A percentile compares a stretch with the other conserved stretches of the same genome.
Conservation (phyloP, 2,329 filamentous ascomycete species). For the Microcyclospora pomicola region DNA sequence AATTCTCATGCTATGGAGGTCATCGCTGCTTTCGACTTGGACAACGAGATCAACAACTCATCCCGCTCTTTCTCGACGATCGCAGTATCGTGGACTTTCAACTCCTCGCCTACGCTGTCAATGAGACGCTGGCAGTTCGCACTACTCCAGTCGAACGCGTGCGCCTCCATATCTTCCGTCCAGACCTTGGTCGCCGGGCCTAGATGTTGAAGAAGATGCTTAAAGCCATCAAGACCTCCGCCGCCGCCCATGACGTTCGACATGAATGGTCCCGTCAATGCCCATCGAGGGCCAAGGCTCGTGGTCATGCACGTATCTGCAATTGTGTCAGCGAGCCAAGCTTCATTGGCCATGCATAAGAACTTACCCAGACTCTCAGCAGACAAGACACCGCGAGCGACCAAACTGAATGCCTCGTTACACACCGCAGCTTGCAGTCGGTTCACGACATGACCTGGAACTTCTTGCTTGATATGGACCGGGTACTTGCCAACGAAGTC, state of each 20-base stretch:
- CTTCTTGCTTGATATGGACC: constrained; percentile 28
- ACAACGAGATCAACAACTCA: no score
- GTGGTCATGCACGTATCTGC: constrained; percentile 9
- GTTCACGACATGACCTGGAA: constrained; percentile 32
- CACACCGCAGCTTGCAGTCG: constrained; percentile 30
- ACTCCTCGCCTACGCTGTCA: no score
- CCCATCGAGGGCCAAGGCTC: constrained; percentile 10
- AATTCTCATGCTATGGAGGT: no score
- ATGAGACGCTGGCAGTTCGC: no score
- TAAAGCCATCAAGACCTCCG: constrained; percentile 15
- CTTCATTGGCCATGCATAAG: constrained; percentile 6
- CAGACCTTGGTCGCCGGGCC: background rate
- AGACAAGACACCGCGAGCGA: constrained; percentile 20
- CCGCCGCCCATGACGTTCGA: constrained; percentile 13
- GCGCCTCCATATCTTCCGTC: no score
- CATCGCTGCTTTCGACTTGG: no score
- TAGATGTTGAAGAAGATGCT: no score
- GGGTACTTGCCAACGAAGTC: constrained; percentile 27
- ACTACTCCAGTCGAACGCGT: no score
- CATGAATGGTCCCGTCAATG: constrained; percentile 18
- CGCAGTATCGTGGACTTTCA: no score
- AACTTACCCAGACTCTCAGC: constrained; percentile 18
- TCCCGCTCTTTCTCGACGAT: no score
- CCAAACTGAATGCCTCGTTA: constrained; percentile 25
- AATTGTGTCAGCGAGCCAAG: constrained; percentile 3